Evolutionary conservation across 257 asterid genomes (phyloP).

Genomic region (Coffea eugenioides): DNA sequence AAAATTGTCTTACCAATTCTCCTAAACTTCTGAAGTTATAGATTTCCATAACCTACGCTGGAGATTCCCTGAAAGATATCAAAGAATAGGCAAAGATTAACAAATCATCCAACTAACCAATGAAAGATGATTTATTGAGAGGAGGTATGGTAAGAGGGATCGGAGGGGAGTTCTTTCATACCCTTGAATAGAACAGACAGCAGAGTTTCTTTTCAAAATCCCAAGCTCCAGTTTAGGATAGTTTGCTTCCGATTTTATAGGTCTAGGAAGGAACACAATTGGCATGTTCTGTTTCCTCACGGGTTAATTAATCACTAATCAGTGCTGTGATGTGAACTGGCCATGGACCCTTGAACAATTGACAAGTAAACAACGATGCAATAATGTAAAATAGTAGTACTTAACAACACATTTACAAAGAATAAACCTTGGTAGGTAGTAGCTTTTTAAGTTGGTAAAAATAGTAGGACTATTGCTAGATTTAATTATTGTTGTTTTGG

Average conservation of each 20-base stretch:
- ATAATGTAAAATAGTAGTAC: constrained; percentile 19
- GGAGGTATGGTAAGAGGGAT: constrained; percentile 12
- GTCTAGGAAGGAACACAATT: constrained; percentile 9
- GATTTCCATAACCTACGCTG: constrained; percentile 42
- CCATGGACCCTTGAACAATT: constrained; percentile 27
- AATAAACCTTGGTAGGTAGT: constrained; percentile 9
- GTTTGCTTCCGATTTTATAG: constrained; percentile 31
- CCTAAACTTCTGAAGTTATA: constrained; percentile 45
- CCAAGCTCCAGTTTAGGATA: constrained; percentile 23
- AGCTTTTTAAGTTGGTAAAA: constrained; percentile 21
- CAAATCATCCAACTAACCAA: no score
- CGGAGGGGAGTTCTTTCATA: not conserved
- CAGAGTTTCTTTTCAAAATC: constrained; percentile 24
- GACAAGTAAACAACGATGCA: constrained; percentile 15
- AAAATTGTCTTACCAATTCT: constrained; percentile 47
- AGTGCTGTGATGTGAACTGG: constrained; percentile 54
- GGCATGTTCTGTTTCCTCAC: not conserved
- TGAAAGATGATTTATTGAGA: not conserved
- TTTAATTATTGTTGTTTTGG: not conserved
- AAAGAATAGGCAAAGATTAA: no score
- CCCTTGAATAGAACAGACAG: constrained; percentile 20
- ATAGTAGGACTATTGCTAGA: constrained; percentile 4
- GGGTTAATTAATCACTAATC: constrained; percentile 22
- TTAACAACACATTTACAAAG: not conserved
- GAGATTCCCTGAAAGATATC: constrained; percentile 7